Evolutionary conservation across 257 asterid species (phyloP), one percentile per base, ranked within the genome.

Genomic region (Catharanthus roseus): DNA sequence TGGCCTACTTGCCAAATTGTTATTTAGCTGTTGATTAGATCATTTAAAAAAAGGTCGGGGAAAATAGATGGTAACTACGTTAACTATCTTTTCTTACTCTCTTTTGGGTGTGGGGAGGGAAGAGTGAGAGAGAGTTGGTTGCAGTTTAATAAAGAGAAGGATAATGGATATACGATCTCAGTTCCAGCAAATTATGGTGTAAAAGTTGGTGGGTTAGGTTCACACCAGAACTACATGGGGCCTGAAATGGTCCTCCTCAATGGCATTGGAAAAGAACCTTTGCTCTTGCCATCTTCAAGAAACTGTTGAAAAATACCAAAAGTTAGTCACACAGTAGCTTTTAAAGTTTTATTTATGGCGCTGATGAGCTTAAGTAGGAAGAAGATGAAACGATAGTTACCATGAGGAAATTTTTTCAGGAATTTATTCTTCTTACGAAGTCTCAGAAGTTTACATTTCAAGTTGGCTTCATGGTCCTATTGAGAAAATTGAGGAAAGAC

Each of bases 181-280:
- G n/a, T n/a, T n/a, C n/a, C n/a, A n/a, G 66, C 10, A 6, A 61
- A 33, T 7, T 7, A 33, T 15, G 24, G 66, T 1, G 1, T 60
- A 39, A 9, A 33, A 61, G 44, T 15, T 13, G 21, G 41, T 60
- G 24, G 39, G 6, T 28, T 60, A 38, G 38, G 23, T 31, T 29
- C 24, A 15, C 26, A 60, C 28, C 61, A 31, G 69, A 53, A 71
- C 72, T 56, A 38, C 47, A 68, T 24, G 11, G 79, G 81, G 64
- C 81, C 77, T 73, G 82, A 76, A 38, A 72, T 73, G 56, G 82
- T 58, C 72, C 83, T 75, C 68, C 67, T 74, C 66, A 68, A 36
- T 70, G 74, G 75, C 50, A 77, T 33, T 24, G 75, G 76, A 18
- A 34, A 69, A 68, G 54, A 21, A 47, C 71, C 53, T 67, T 33